Percentiles rank a stretch among this genome's conserved stretches.
phyloP scores from a whole-genome alignment of 2,329 filamentous ascomycete genomes.

The Fusarium hostae region DNA sequence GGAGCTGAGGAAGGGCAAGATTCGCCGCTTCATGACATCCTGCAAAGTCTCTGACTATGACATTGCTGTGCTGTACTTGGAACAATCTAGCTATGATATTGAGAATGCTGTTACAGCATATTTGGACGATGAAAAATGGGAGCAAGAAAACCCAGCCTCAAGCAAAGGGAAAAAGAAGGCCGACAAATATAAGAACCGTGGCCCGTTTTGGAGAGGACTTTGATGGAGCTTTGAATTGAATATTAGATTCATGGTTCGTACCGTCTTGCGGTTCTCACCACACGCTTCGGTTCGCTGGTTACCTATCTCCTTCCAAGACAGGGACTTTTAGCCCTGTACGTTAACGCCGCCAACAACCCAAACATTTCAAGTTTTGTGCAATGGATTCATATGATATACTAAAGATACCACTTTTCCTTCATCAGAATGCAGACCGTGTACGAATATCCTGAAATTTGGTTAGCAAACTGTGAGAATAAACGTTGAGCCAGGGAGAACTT shows the following conservation, averaged over 20 bases:
- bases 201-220: slow-evolving; percentile 49
- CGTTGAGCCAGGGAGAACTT: slow-evolving; percentile 41
- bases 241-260: slow-evolving; percentile 48
- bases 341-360: slow-evolving; percentile 47
- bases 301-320: slow-evolving; percentile 42
- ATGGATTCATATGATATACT: slow-evolving; percentile 40
- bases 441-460: slow-evolving; percentile 62
- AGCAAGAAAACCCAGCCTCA: slow-evolving; percentile 68
- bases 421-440: slow-evolving; percentile 68
- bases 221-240: slow-evolving; percentile 34
- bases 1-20: slow-evolving; percentile 74
- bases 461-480: slow-evolving; percentile 29
- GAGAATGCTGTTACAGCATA: slow-evolving; percentile 71
- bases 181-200: slow-evolving; percentile 47
- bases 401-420: slow-evolving; percentile 36
- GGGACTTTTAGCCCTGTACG: slow-evolving; percentile 42
- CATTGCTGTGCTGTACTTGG: slow-evolving; percentile 78
- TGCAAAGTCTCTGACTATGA: slow-evolving; percentile 84
- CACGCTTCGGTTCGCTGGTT: slow-evolving; percentile 40
- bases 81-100: slow-evolving; percentile 75
- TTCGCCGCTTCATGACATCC: slow-evolving; percentile 81
- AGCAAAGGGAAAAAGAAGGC: slow-evolving; percentile 39
- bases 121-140: slow-evolving; percentile 80
- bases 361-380: slow-evolving; percentile 44
- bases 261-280: slow-evolving; percentile 38